A percentile compares a stretch with the other conserved stretches of the same genome.
Conservation (phyloP, 176 grass and related monocot species). For the Microstegium vimineum region DNA sequence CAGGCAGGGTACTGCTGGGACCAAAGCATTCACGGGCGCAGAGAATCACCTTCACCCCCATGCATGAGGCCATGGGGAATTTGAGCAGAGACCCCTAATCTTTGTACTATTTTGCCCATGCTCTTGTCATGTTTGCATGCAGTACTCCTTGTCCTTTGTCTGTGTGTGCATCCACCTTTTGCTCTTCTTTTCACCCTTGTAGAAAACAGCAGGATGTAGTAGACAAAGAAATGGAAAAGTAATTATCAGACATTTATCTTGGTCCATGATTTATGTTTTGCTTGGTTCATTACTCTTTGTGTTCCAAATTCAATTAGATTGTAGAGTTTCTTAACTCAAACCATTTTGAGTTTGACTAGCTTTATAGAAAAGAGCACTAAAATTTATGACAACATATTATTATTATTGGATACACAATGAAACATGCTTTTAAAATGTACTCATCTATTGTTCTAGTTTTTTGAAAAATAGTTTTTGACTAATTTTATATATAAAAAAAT, state of each 20-base stretch:
- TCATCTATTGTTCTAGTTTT: no score
- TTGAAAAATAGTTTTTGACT: no score
- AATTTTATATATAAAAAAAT: no score
- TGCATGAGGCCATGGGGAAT: no score
- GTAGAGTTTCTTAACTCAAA: neutral
- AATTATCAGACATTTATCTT: neutral
- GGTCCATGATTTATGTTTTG: neutral
- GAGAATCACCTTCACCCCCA: neutral
- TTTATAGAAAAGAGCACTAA: neutral
- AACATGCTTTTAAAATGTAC: no score
- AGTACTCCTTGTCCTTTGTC: neutral
- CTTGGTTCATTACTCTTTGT: neutral
- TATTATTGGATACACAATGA: no score
- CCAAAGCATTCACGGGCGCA: constrained; percentile 44
- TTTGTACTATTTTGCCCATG: constrained; percentile 25
- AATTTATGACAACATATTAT: no score
- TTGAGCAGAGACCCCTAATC: no score
- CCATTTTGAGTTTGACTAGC: neutral
- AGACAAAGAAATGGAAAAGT: constrained; percentile 28
- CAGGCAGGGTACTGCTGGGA: constrained; percentile 28
- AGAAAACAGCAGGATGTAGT: neutral
- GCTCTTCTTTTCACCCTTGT: constrained; percentile 20
- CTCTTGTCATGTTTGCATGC: constrained; percentile 10
- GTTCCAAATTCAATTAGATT: neutral
- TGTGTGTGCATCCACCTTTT: neutral